Evolutionary conservation across 306 rosid genomes (phyloP), one percentile per base, ranked within the genome.

Genomic region (Quercus berberidifolia): DNA sequence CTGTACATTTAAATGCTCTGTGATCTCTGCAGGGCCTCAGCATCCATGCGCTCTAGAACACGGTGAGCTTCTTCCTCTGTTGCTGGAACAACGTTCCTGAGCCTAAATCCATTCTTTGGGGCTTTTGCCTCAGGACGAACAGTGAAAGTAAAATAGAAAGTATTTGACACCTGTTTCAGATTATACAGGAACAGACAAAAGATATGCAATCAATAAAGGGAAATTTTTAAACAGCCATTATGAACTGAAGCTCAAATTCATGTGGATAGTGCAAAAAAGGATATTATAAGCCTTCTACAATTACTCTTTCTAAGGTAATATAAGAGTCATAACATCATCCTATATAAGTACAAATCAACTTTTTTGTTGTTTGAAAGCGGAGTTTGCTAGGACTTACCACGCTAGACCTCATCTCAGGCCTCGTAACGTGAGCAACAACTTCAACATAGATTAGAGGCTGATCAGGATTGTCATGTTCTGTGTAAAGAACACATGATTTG

Each of bases 381-480:
- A 78, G 79, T 55, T 68, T 10, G 35, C 23, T 18, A 54, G 76
- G 79, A 71, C 90, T 88, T 80, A 91, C 99, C 96, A 91, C 99
- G 18, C 94, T 88, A 67, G 97, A 84, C 79, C 98, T 86, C 33
- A 95, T 85, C 84, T 95, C 98, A 0, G 98, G 99, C 88, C 93
- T 86, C 14, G 93, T 93, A 52, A 95, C 99, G 77, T 95, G 99
- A 76, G 99, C 97, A 84, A 95, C 98, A 33, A 95, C 99, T 90
- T 95, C 99, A 30, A 93, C 84, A 30, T 88, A 90, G 88, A 95
- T 95, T 19, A 91, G 89, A 74, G 99, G 99, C 78, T 90, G 90
- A 83, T 93, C 96, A 2, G 92, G 92, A 73, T 93, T 83, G 17
- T 91, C 88, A 49, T 77, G 76, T 84, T 91, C 93, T 1, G 97